Base-by-base conservation (phyloP, 306 rosid species). In the Vigna radiata region DNA sequence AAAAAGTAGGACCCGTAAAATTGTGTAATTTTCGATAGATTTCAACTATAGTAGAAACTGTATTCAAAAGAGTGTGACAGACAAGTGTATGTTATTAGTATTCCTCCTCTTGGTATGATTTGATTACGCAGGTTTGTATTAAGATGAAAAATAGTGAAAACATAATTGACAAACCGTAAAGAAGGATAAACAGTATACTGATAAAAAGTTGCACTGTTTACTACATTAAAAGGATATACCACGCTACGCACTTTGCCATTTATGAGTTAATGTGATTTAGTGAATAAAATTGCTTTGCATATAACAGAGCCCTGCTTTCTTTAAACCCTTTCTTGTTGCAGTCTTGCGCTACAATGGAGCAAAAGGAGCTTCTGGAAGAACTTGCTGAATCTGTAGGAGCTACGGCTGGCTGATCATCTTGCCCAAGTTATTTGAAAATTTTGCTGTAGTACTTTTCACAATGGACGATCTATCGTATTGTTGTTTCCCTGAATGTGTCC, bases 321-420 rank as follows among this genome's bases (percentile, higher is more conserved):
- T 54, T 66, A 46, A 43, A 54, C 6, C 1, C 48, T 33, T 76
- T 72, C 19, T 86, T 85, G 81, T 56, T 74, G 81, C 88, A 95
- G 99, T 84, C 96, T 50, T 95, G 99, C 80, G 85, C 27, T 55
- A 2, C 97, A 55, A 52, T 76, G 83, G 97, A 95, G 79, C 99
- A 95, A 84, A 91, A 86, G 88, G 97, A 92, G 50, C 93, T 92
- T 13, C 88, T 92, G 73, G 99, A 95, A 86, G 99, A 92, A 87
- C 97, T 95, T 60, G 97, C 91, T 27, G 90, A 81, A 54, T 90
- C 97, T 16, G 76, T 72, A n/a, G 85, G 86, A 63, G 92, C 93
- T 79, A 63, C 90, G 6, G 83, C 88, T 33, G 54, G 81, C 75
- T 94, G 83, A 90, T 85, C 41, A 81, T 72, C 54, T 66, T 53